Evolutionary conservation across 805 yeast genomes (phyloP), one percentile per base, ranked within the genome.

Genomic region (Yarrowia hollandica): DNA sequence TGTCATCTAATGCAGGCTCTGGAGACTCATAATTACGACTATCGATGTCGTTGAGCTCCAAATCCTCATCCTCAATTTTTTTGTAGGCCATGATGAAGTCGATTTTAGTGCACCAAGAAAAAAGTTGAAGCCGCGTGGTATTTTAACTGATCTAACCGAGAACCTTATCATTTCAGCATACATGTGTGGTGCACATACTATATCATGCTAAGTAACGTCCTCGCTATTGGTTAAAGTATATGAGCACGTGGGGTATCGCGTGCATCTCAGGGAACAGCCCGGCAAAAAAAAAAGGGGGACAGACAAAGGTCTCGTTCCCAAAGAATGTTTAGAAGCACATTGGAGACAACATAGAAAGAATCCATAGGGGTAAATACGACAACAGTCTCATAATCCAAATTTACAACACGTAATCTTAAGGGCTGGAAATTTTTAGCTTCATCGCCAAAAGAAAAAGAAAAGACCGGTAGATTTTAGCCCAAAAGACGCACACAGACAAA

Each of bases 111-210:
- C 7, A 15, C 16, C n/a, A n/a, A n/a, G n/a, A 9, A 42, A 30
- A 44, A 44, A 28, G 22, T 12, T 19, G 52, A 30, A 44, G 52
- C 52, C 52, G 52, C 23, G 35, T 44, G 55, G 30, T 31, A 31
- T 31, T 46, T 48, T 28, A 31, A 31, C 54, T 33, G 55, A 48
- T 48, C 39, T 48, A 48, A 48, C 55, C 55, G 55, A 48, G 39
- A 48, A 48, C 55, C 55, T 48, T 48, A 48, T 48, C 55, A 48
- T 12, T 12, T n/a, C 3, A 15, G 14, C n/a, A 6, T 33, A 23
- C 55, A 22, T 16, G 21, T 10, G 21, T 12, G 39, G 19, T 21
- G 55, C 55, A 48, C 15, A 2, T 11, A 4, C 3, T 15, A 15
- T 31, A 31, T 33, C 55, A 48, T 48, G 55, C 16, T 31, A 31